phyloP scores from a whole-genome alignment of 345 rosid genomes.

The Citrus australasica region DNA sequence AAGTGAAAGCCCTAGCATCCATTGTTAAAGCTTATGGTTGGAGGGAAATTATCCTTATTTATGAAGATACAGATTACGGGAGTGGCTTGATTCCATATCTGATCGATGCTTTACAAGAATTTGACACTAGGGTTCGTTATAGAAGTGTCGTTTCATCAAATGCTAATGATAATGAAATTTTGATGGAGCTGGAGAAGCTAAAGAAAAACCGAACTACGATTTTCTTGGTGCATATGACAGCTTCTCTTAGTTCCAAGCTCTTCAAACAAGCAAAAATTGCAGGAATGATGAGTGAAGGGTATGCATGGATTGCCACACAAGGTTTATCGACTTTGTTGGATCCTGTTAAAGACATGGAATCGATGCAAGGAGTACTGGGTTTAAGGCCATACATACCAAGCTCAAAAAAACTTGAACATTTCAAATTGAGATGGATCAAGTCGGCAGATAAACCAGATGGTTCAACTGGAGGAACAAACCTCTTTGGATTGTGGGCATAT shows the following conservation, averaged over 20 bases:
- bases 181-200: background rate
- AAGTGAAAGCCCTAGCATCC: slow-evolving; percentile 18
- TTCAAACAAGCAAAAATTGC: slow-evolving; percentile 2
- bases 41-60: slow-evolving; percentile 20
- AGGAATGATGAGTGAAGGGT: slow-evolving; percentile 24
- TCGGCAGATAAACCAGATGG: background rate
- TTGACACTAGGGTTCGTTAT: background rate
- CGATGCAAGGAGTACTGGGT: slow-evolving; percentile 33
- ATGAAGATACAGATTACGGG: slow-evolving; percentile 21
- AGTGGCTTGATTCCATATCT: slow-evolving; percentile 17
- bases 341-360: background rate
- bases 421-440: slow-evolving; percentile 9
- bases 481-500: slow-evolving; percentile 32
- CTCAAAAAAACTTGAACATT: slow-evolving; percentile 8
- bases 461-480: background rate
- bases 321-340: slow-evolving; percentile 9
- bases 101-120: slow-evolving; percentile 7
- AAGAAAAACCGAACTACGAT: background rate
- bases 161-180: background rate
- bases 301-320: slow-evolving; percentile 21
- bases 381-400: slow-evolving; percentile 12
- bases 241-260: slow-evolving; percentile 8
- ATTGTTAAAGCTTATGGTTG: slow-evolving; percentile 23
- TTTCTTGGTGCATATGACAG: slow-evolving; percentile 16
- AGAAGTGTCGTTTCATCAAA: slow-evolving; percentile 2